A percentile compares a stretch with the other conserved stretches of the same genome.
Evolutionary conservation across 768 basidiomycete species (phyloP).

Genomic region (Tylopilus rubrobrunneus): DNA sequence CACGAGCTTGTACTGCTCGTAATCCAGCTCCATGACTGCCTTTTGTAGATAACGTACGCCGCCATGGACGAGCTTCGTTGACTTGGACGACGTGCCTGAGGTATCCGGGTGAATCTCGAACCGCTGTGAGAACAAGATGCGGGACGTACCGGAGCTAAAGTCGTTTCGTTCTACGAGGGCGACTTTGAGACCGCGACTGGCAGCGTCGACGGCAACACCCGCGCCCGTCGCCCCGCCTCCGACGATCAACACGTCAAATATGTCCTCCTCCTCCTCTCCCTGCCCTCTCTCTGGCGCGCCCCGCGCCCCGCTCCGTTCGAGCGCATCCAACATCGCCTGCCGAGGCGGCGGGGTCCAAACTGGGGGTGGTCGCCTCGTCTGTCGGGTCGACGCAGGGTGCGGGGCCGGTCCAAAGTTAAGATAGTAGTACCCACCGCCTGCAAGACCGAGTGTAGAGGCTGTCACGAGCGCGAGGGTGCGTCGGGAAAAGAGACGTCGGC

Average conservation of each 20-base stretch:
- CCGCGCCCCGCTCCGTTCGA: constrained; percentile 28
- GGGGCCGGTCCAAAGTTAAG: constrained; percentile 65
- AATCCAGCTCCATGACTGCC: constrained; percentile 92
- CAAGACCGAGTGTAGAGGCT: constrained; percentile 48
- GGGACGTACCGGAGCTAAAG: constrained; percentile 68
- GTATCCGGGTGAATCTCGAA: too few species aligned
- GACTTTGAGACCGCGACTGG: constrained; percentile 85
- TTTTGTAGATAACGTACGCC: constrained; percentile 98
- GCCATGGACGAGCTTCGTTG: constrained; percentile 97
- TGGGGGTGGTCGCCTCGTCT: constrained; percentile 68
- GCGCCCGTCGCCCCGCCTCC: constrained; percentile 97
- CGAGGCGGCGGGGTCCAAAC: constrained; percentile 76
- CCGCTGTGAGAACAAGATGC: too few species aligned
- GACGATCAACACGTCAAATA: constrained; percentile 79
- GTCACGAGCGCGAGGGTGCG: constrained; percentile 51
- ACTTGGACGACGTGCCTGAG: constrained; percentile 90
- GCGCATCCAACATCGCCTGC: constrained; percentile 56
- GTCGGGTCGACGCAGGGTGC: constrained; percentile 59
- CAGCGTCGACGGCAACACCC: constrained; percentile 95
- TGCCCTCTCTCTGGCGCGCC: constrained; percentile 26
- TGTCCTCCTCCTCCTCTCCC: constrained; percentile 49
- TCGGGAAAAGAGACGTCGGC: constrained; percentile 45
- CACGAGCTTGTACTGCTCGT: constrained; percentile 95
- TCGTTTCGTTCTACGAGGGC: constrained; percentile 93
- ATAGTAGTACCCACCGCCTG: constrained; percentile 64